These are phyloP conservation scores for Aspergillus alliaceus DNA, from an alignment of 2,329 filamentous ascomycete genomes.

Conservation along the genomic window DNA sequence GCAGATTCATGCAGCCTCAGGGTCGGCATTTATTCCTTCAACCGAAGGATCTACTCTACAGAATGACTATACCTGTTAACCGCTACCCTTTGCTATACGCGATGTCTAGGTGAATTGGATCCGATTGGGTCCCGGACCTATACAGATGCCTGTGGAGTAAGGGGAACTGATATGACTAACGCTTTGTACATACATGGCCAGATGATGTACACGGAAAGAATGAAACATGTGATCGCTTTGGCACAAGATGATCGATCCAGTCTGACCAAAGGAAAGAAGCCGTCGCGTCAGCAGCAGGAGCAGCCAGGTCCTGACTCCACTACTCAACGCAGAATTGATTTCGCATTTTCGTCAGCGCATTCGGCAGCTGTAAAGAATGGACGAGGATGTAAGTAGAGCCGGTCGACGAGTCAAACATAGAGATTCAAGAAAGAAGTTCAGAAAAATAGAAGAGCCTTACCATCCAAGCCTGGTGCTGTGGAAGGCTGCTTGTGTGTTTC, in stretches of 20 bases:
- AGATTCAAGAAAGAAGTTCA: background rate
- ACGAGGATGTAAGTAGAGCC: background rate
- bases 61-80: no score
- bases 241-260: background rate
- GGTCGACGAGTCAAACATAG: background rate
- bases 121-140: background rate
- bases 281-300: background rate
- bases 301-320: background rate
- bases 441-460: background rate
- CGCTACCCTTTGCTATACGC: no score
- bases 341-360: background rate
- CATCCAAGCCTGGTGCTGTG: background rate
- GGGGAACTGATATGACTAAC: background rate
- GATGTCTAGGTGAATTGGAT: background rate
- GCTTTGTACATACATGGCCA: slow-evolving; percentile 1
- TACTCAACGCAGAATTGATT: background rate
- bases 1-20: background rate
- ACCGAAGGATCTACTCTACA: background rate
- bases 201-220: background rate
- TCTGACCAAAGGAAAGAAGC: background rate
- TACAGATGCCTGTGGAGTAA: background rate
- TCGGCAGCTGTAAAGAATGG: background rate
- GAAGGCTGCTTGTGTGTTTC: background rate
- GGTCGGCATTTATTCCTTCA: background rate
- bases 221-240: background rate